phyloP scores from a whole-genome alignment of 495 filamentous ascomycete species.

The Neurospora sp. region DNA sequence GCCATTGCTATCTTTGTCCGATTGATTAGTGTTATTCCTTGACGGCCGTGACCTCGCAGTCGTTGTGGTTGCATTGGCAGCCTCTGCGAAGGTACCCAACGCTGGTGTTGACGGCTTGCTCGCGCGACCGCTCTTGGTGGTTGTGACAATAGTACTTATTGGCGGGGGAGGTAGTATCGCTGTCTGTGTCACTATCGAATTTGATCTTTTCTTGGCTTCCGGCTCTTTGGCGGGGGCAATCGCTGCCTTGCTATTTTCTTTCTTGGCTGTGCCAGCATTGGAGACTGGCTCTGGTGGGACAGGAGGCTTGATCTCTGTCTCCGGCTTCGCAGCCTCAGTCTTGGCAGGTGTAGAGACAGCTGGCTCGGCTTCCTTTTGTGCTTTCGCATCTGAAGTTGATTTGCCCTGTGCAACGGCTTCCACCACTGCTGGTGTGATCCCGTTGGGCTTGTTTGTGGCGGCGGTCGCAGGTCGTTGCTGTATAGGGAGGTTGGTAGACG shows the following conservation, averaged over 20 bases:
- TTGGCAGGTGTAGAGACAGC: conserved; percentile 5
- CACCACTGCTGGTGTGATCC: conserved; percentile 13
- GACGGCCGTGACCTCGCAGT: conserved; percentile 15
- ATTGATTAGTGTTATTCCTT: conserved; percentile 7
- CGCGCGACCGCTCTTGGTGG: conserved; percentile 46
- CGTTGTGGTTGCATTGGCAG: conserved; percentile 19
- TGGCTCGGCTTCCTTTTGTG: conserved; percentile 23
- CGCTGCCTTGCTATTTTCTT: conserved; percentile 19
- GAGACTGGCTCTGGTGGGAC: conserved; percentile 10
- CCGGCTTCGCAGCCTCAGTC: conserved; percentile 8
- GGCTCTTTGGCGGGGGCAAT: neutral
- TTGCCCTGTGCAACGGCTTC: conserved; percentile 17
- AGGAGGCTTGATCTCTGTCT: conserved; percentile 10
- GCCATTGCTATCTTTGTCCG: neutral
- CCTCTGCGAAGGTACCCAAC: conserved; percentile 40
- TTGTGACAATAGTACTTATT: conserved; percentile 28
- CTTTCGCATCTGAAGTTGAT: conserved; percentile 21
- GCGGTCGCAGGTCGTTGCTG: conserved; percentile 52
- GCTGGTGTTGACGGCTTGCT: conserved; percentile 57
- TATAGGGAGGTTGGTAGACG: conserved; percentile 39
- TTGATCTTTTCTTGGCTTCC: conserved; percentile 13
- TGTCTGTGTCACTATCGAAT: conserved; percentile 23
- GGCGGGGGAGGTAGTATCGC: conserved; percentile 20
- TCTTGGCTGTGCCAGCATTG: conserved; percentile 14
- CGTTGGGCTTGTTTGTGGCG: conserved; percentile 40